Percentiles rank a stretch among this genome's conserved stretches.
phyloP scores from a whole-genome alignment of 257 asterid genomes.

The Vinca minor region DNA sequence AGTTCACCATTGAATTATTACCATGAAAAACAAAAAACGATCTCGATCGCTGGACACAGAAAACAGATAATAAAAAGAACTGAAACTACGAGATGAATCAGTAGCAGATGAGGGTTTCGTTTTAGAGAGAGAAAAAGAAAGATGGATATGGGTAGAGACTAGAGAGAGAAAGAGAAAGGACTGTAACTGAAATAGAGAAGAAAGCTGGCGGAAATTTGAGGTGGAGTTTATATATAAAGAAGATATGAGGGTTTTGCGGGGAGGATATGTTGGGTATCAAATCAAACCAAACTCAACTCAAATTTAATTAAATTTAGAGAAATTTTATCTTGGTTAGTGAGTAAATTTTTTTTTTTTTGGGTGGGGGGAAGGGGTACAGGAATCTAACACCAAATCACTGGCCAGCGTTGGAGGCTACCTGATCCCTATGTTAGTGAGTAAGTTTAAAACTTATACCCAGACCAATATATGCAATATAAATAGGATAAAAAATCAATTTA shows the following conservation, averaged over 20 bases:
- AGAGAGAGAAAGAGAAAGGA: neutral
- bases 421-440: too few relatives aligned
- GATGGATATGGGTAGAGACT: neutral
- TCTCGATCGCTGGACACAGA: neutral
- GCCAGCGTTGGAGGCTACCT: too few relatives aligned
- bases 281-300: too few relatives aligned
- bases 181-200: slow-evolving; percentile 16
- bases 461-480: too few relatives aligned
- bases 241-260: slow-evolving; percentile 46
- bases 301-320: too few relatives aligned
- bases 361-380: too few relatives aligned
- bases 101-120: neutral
- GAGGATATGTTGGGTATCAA: slow-evolving; percentile 46
- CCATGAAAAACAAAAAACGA: neutral
- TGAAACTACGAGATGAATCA: neutral
- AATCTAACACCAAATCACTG: too few relatives aligned
- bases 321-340: too few relatives aligned
- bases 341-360: too few relatives aligned
- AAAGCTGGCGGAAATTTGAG: slow-evolving; percentile 24
- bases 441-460: too few relatives aligned
- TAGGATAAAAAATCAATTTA: too few relatives aligned
- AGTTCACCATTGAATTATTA: slow-evolving; percentile 30
- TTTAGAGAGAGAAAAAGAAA: neutral
- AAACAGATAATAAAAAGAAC: neutral
- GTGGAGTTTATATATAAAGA: slow-evolving; percentile 6